These are phyloP conservation scores for Phalaenopsis aphrodite DNA, from an alignment of 106 monocot species.

Conservation along the genomic window DNA sequence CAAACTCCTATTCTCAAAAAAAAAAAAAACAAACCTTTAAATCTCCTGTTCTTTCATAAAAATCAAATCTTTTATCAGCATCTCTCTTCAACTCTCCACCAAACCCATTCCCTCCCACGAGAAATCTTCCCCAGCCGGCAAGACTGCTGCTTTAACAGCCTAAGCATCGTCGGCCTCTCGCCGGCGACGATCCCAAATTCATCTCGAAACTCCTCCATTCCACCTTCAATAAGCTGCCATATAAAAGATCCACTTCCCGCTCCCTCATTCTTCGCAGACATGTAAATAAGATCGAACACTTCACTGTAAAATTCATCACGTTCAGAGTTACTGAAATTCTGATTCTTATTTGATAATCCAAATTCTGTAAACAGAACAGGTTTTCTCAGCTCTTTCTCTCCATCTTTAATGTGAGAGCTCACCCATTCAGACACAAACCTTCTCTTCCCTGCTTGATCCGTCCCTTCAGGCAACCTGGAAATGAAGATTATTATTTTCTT, in stretches of 20 bases:
- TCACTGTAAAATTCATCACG: slow-evolving; percentile 44
- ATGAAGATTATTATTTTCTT: not conserved
- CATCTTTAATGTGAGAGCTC: slow-evolving; percentile 80
- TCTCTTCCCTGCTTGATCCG: slow-evolving; percentile 37
- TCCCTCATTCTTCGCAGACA: slow-evolving; percentile 39
- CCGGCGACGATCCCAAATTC: slow-evolving; percentile 55
- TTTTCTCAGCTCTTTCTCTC: slow-evolving; percentile 56
- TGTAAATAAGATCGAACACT: slow-evolving; percentile 46
- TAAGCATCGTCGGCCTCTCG: slow-evolving; percentile 42
- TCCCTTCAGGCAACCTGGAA: slow-evolving; percentile 24
- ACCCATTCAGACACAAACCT: slow-evolving; percentile 52
- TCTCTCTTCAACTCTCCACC: not conserved
- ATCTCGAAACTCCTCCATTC: slow-evolving; percentile 68
- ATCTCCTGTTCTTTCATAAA: no score
- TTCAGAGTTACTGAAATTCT: slow-evolving; percentile 44
- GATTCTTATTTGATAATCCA: slow-evolving; percentile 57
- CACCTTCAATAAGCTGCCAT: slow-evolving; percentile 66
- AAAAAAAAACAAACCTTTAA: not conserved
- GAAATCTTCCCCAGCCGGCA: slow-evolving; percentile 44
- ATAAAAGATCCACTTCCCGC: slow-evolving; percentile 72
- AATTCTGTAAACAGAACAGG: slow-evolving; percentile 76
- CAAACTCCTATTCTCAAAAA: no score
- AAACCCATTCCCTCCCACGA: slow-evolving; percentile 7
- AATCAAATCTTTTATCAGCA: not conserved
- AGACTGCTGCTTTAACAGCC: slow-evolving; percentile 70